These are phyloP conservation scores for Sphaerulina vaccinii DNA, from an alignment of 2,329 filamentous ascomycete genomes.

Conservation along the genomic window DNA sequence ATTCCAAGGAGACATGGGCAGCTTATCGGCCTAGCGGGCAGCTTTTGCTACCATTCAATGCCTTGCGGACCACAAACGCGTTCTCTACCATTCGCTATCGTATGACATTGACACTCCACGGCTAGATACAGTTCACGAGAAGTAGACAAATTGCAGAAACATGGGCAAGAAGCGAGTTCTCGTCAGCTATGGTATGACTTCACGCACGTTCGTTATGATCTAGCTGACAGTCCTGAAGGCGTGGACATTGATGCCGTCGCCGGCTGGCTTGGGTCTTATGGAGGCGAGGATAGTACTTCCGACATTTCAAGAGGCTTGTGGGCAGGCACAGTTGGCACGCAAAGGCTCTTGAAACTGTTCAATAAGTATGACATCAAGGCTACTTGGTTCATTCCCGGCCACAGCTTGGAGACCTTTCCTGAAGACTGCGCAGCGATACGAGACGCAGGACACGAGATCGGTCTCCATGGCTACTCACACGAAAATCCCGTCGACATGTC, in stretches of 20 bases:
- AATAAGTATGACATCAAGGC: constrained; percentile 69
- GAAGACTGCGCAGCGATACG: constrained; percentile 61
- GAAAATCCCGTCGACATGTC: constrained; percentile 71
- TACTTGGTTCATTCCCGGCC: constrained; percentile 63
- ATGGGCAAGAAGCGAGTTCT: constrained; percentile 32
- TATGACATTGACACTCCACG: background rate
- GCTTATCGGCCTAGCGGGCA: background rate
- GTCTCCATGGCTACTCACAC: constrained; percentile 69
- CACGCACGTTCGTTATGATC: background rate
- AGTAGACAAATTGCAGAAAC: background rate
- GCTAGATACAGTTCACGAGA: background rate
- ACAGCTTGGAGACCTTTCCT: constrained; percentile 63
- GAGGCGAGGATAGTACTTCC: constrained; percentile 67
- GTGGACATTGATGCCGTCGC: constrained; percentile 72
- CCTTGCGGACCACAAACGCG: background rate
- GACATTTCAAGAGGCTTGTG: constrained; percentile 69
- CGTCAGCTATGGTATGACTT: constrained; percentile 25
- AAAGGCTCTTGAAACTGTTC: constrained; percentile 67
- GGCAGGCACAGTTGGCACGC: constrained; percentile 63
- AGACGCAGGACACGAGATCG: constrained; percentile 63
- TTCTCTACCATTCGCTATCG: background rate
- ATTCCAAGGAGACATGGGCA: background rate
- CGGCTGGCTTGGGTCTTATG: constrained; percentile 72
- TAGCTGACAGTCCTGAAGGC: constrained; percentile 10
- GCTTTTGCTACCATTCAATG: background rate